Base-by-base conservation (phyloP, 1,284 basidiomycete genomes). In the Anthracocystis panici-leucophaei region DNA sequence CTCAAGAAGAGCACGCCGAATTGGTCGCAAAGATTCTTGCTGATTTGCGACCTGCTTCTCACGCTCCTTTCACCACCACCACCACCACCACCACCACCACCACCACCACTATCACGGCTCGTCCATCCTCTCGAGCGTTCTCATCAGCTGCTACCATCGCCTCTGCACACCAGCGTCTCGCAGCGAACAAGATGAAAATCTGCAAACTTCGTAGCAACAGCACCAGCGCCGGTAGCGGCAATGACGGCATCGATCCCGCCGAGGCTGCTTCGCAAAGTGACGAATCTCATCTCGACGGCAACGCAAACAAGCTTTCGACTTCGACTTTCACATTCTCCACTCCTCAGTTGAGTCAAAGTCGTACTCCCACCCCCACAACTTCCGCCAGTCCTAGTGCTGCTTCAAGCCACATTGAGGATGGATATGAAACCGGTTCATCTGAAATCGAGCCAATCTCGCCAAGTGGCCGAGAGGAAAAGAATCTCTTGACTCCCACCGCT, bases 261-360 rank as follows among this genome's bases (percentile, higher is more conserved):
- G 40, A 29, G 31, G 27, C 31, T 5, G 42, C 44, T 33, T 59
- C 57, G 4, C 50, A 55, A 3, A 48, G 52, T 33, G 55, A 57
- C 35, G 33, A 38, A 8, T 48, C 59, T n/a, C 53, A 40, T 9
- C 29, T 49, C 49, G 33, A n/a, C 20, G 42, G 57, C 29, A 42
- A 52, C 12, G 57, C 48, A 27, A 12, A 45, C 9, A 67, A 57
- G 44, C 29, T 42, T 16, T 53, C 63, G 6, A 35, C 41, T 1
- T 35, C 40, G 12, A 21, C 31, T 14, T 48, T 52, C 20, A 44
- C 57, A 14, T 48, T 44, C 5, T 56, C 55, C 5, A 65, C 67
- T 12, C 67, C 67, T n/a, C 62, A 57, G 38, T 33, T 70, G 21
- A 70, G 67, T 45, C 48, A 57, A 31, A 70, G 62, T 54, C 57